A percentile compares a stretch with the other conserved stretches of the same genome.
Evolutionary conservation across 257 asterid species (phyloP).

Genomic region (Ligustrum vulgare): DNA sequence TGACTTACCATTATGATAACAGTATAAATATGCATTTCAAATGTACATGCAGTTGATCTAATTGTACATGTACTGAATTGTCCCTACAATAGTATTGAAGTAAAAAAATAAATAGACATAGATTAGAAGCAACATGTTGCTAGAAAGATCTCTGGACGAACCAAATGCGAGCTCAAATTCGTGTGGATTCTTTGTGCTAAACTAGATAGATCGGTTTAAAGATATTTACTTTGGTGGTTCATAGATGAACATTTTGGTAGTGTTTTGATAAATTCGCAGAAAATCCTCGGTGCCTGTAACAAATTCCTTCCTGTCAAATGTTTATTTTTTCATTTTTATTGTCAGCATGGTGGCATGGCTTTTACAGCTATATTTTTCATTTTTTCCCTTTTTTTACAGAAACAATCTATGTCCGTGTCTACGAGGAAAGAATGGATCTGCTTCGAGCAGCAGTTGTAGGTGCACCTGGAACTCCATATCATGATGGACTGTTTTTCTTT

Average conservation of each 20-base stretch:
- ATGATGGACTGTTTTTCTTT: constrained; percentile 82
- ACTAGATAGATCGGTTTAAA: background rate
- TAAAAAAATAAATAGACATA: background rate
- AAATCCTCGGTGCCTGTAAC: background rate
- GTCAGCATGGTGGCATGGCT: background rate
- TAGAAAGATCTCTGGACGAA: background rate
- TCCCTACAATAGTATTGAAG: no score
- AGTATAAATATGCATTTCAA: background rate
- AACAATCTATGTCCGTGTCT: constrained; percentile 68
- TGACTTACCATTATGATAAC: background rate
- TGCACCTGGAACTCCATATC: constrained; percentile 90
- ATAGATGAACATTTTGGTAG: background rate
- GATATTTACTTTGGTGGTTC: background rate
- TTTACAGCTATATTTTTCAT: constrained; percentile 4
- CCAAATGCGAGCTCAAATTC: background rate
- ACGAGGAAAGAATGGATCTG: constrained; percentile 78
- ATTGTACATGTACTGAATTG: no score
- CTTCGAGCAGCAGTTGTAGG: constrained; percentile 85
- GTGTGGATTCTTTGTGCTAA: background rate
- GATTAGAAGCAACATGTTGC: background rate
- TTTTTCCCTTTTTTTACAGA: constrained; percentile 38
- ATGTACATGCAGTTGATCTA: background rate
- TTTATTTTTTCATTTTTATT: background rate
- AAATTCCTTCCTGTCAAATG: background rate
- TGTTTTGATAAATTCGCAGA: background rate